Conservation (phyloP, 257 asterid genomes). For the Cruciata laevipes region DNA sequence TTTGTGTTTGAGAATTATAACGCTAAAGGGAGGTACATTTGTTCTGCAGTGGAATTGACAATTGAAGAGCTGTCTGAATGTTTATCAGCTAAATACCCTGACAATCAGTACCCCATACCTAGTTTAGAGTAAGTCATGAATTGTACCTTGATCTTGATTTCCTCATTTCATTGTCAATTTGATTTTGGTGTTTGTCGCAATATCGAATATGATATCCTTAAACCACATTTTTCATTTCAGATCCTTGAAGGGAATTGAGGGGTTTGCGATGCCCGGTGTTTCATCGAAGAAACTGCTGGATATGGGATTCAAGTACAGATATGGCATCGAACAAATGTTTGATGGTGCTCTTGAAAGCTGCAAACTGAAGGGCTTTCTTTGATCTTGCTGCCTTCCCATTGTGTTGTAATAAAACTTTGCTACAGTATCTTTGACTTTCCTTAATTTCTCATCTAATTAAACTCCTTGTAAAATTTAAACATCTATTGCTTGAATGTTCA, state of each 20-base stretch:
- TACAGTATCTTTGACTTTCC: no score
- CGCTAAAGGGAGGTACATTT: constrained; percentile 51
- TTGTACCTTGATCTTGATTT: background rate
- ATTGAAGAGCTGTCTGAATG: constrained; percentile 25
- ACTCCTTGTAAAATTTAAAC: no score
- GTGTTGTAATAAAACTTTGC: no score
- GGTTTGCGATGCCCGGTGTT: background rate
- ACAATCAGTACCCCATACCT: constrained; percentile 33
- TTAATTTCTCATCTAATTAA: no score
- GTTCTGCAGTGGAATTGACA: constrained; percentile 27
- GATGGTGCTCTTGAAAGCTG: constrained; percentile 47
- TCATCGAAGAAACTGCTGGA: constrained; percentile 40
- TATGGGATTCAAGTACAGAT: constrained; percentile 32
- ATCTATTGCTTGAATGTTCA: no score
- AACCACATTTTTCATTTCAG: constrained; percentile 12
- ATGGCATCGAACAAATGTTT: constrained; percentile 41
- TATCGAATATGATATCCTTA: no score
- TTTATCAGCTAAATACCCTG: constrained; percentile 33
- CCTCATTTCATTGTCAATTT: background rate
- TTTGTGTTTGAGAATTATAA: constrained; percentile 35
- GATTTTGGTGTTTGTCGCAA: background rate
- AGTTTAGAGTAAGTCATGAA: constrained; percentile 31
- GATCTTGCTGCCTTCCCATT: background rate
- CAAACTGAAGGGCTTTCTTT: constrained; percentile 34
- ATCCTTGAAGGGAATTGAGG: constrained; percentile 3